Evolutionary conservation across 2,329 filamentous ascomycete species (phyloP).

Genomic region (Colletotrichum cereale): DNA sequence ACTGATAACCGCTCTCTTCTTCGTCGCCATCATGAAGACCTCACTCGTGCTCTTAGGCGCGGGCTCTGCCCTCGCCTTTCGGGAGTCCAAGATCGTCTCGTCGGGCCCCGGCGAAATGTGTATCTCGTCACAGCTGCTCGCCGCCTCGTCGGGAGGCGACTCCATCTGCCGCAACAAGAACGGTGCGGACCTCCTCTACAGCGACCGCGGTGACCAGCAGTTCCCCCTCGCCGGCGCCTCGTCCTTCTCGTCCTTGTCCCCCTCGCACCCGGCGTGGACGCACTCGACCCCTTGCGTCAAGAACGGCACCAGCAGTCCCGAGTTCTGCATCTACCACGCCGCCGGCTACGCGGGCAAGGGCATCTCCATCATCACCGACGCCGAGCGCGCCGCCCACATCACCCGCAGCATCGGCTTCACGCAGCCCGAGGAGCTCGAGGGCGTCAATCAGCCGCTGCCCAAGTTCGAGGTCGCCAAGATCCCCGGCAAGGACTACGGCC

Average conservation of each 20-base stretch:
- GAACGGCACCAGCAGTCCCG: constrained; percentile 31
- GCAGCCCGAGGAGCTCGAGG: constrained; percentile 42
- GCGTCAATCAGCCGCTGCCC: constrained; percentile 43
- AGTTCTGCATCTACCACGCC: constrained; percentile 53
- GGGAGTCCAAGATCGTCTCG: constrained; percentile 37
- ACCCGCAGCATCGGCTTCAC: constrained; percentile 47
- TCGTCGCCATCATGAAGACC: constrained; percentile 32
- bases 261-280: constrained; percentile 25
- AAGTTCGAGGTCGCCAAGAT: constrained; percentile 52
- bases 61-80: constrained; percentile 29
- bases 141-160: constrained; percentile 35
- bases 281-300: constrained; percentile 32
- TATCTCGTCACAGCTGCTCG: constrained; percentile 39
- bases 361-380: constrained; percentile 54
- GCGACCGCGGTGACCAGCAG: constrained; percentile 20
- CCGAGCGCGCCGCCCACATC: constrained; percentile 48
- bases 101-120: constrained; percentile 37
- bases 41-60: constrained; percentile 23
- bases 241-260: neutral
- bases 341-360: constrained; percentile 53
- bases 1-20: neutral
- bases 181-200: constrained; percentile 36
- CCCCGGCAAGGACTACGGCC: constrained; percentile 60
- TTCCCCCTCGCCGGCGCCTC: constrained; percentile 8
- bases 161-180: constrained; percentile 42